phyloP scores from a whole-genome alignment of 169 alveolate genomes.

The Eimeria nieschulzi region DNA sequence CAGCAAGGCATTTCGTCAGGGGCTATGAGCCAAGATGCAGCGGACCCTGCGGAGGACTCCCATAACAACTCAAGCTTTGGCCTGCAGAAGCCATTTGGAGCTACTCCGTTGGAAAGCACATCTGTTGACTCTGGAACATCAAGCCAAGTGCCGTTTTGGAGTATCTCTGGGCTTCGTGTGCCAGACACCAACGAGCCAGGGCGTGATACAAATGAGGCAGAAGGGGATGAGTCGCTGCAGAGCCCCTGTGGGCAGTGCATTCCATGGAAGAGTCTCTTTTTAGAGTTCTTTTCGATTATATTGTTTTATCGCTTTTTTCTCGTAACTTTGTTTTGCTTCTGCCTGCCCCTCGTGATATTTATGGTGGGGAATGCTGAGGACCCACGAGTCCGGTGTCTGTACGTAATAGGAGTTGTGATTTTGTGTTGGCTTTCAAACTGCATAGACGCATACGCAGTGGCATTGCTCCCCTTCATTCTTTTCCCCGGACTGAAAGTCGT shows the following conservation, averaged over 20 bases:
- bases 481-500: conserved; percentile 48
- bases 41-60: no score
- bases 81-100: no score
- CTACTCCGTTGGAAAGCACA: no score
- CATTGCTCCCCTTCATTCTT: conserved; percentile 36
- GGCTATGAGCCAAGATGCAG: no score
- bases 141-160: no score
- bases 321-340: not conserved
- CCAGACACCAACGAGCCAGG: no score
- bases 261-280: not conserved
- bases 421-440: conserved; percentile 52
- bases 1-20: no score
- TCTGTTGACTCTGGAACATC: no score
- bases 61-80: no score
- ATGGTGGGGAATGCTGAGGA: not conserved
- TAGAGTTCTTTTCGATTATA: not conserved
- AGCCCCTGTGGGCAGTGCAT: not conserved
- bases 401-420: conserved; percentile 23
- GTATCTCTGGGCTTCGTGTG: no score
- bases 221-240: not conserved
- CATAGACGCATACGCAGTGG: conserved; percentile 42
- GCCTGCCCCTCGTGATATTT: conserved; percentile 31
- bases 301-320: not conserved
- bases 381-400: conserved; percentile 36
- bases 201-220: not conserved